These are phyloP conservation scores for Ashbya aceris DNA, from an alignment of 1,139 yeast species.

Conservation along the genomic window DNA sequence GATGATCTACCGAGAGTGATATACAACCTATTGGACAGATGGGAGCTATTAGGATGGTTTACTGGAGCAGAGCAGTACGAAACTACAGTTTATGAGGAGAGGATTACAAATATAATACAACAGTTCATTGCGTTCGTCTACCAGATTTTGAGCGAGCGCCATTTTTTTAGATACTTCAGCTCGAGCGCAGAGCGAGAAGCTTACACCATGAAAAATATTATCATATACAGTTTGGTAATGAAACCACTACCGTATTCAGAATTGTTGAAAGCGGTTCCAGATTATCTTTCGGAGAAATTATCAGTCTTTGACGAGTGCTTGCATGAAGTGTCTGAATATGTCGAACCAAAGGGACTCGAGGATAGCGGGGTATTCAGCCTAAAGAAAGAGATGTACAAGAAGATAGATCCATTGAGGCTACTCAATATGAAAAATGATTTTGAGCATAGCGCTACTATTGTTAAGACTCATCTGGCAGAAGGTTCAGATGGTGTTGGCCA, in stretches of 20 bases:
- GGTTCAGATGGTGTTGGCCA: constrained; percentile 35
- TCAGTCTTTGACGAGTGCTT: constrained; percentile 34
- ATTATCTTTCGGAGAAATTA: constrained; percentile 31
- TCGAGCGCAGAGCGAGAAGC: constrained; percentile 26
- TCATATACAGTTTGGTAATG: constrained; percentile 42
- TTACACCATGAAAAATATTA: constrained; percentile 31
- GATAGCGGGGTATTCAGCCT: constrained; percentile 50
- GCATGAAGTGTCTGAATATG: constrained; percentile 40
- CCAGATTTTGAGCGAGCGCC: constrained; percentile 47
- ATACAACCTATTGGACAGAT: constrained; percentile 47
- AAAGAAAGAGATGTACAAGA: constrained; percentile 38
- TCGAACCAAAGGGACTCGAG: constrained; percentile 45
- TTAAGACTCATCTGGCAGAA: constrained; percentile 31
- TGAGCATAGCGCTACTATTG: constrained; percentile 36
- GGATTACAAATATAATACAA: constrained; percentile 42
- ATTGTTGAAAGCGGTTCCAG: constrained; percentile 34
- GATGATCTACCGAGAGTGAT: constrained; percentile 35
- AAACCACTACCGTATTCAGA: constrained; percentile 49
- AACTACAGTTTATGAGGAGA: constrained; percentile 50
- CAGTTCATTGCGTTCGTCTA: constrained; percentile 49
- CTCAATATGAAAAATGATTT: constrained; percentile 30
- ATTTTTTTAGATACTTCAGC: constrained; percentile 33
- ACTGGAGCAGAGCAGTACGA: constrained; percentile 31
- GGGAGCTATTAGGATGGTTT: constrained; percentile 53
- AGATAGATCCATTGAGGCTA: constrained; percentile 33